Conservation (phyloP, 2,329 filamentous ascomycete genomes). For the Trichoderma koningii region DNA sequence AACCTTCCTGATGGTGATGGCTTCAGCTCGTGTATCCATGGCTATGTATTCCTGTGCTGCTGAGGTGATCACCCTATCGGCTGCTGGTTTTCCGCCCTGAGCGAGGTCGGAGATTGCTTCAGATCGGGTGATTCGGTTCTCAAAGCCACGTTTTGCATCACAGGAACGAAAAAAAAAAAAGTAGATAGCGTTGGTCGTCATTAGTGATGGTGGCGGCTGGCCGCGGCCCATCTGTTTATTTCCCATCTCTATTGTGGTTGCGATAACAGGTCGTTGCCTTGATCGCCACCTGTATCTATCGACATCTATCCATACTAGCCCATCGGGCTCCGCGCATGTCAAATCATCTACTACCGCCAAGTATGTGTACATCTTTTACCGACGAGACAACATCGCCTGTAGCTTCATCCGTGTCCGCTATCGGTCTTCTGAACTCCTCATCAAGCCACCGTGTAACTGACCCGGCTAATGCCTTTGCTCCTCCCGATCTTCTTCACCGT, state of each 20-base stretch:
- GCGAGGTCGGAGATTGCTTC: constrained; percentile 22
- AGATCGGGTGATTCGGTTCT: background rate
- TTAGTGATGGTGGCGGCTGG: background rate
- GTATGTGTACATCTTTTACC: background rate
- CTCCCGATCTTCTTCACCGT: constrained; percentile 68
- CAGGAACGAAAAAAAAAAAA: background rate
- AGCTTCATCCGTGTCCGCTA: background rate
- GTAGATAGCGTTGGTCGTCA: background rate
- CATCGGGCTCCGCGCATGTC: too few species aligned
- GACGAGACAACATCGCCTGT: background rate
- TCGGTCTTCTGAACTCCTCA: background rate
- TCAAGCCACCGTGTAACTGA: constrained; percentile 47
- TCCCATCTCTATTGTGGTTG: too few species aligned
- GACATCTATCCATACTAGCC: background rate
- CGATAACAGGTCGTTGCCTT: too few species aligned
- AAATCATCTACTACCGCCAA: background rate
- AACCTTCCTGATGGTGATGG: background rate
- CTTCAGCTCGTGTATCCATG: background rate
- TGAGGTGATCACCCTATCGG: background rate
- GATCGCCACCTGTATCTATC: background rate
- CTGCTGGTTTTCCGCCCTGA: background rate
- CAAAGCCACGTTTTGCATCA: constrained; percentile 19
- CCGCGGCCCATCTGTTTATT: background rate
- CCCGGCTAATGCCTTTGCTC: constrained; percentile 63
- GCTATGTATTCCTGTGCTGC: background rate